Conservation (phyloP, 2,329 filamentous ascomycete genomes). For the Colletotrichum echinochloae region DNA sequence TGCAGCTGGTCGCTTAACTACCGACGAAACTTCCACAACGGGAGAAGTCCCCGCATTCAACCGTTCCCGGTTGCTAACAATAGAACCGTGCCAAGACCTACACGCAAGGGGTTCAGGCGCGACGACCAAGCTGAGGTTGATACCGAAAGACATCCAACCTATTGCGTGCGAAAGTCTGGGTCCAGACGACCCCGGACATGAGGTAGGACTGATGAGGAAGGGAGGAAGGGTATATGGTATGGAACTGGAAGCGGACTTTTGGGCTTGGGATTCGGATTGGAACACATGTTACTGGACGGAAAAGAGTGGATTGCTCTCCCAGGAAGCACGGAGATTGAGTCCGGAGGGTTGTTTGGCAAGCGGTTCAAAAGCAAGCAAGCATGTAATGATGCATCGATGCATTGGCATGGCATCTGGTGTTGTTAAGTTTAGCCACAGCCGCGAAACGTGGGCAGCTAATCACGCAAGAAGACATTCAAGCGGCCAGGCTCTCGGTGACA, state of each 20-base stretch:
- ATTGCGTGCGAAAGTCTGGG: constrained; percentile 12
- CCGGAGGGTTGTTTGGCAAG: constrained; percentile 12
- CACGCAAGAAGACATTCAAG: constrained; percentile 16
- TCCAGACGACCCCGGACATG: constrained; percentile 21
- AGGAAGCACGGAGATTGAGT: background rate
- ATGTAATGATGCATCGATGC: constrained; percentile 38
- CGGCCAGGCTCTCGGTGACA: background rate
- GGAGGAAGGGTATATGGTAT: background rate
- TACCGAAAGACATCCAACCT: constrained; percentile 5
- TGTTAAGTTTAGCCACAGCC: constrained; percentile 42
- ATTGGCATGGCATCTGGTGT: constrained; percentile 39
- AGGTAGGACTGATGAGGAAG: constrained; percentile 15
- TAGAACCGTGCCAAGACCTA: constrained; percentile 29
- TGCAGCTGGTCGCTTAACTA: constrained; percentile 24
- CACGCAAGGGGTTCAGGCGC: constrained; percentile 27
- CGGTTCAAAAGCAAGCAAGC: constrained; percentile 31
- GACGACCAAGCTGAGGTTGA: constrained; percentile 15
- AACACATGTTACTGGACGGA: constrained; percentile 28
- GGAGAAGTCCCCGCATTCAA: constrained; percentile 28
- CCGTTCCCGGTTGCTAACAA: constrained; percentile 32
- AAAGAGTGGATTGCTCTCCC: constrained; percentile 21
- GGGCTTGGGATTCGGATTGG: constrained; percentile 16
- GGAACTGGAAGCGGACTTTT: constrained; percentile 8
- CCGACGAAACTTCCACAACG: constrained; percentile 38
- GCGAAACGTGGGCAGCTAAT: constrained; percentile 30